Evolutionary conservation across 2,329 filamentous ascomycete species (phyloP).

Genomic region (Ambrosiella beaveri): DNA sequence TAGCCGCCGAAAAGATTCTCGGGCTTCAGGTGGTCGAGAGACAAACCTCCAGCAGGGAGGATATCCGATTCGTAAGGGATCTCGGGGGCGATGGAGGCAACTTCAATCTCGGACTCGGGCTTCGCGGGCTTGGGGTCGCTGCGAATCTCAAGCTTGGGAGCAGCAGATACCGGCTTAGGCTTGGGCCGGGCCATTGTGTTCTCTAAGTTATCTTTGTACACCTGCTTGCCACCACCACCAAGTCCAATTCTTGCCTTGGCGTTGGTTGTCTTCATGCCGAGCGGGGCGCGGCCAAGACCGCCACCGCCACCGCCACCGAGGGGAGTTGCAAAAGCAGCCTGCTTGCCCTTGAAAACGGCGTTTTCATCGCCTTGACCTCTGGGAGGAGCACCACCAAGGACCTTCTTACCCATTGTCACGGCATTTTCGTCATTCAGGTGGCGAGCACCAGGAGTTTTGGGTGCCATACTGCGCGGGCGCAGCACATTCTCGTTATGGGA

Average conservation of each 20-base stretch:
- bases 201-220: slow-evolving; percentile 40
- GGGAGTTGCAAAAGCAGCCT: slow-evolving; percentile 6
- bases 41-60: slow-evolving; percentile 39
- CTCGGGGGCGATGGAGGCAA: slow-evolving; percentile 57
- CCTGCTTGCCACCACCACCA: slow-evolving; percentile 39
- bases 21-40: slow-evolving; percentile 38
- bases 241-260: slow-evolving; percentile 58
- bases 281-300: slow-evolving; percentile 51
- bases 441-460: slow-evolving; percentile 64
- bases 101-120: slow-evolving; percentile 65
- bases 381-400: slow-evolving; percentile 5
- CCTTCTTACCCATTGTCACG: slow-evolving; percentile 11
- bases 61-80: slow-evolving; percentile 53
- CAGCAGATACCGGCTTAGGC: slow-evolving; percentile 37
- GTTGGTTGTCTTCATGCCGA: slow-evolving; percentile 94
- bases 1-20: slow-evolving; percentile 44
- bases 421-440: slow-evolving; percentile 75
- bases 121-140: slow-evolving; percentile 19
- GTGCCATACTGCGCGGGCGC: slow-evolving; percentile 24
- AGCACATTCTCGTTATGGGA: slow-evolving; percentile 65
- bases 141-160: slow-evolving; percentile 24
- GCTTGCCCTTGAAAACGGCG: slow-evolving; percentile 6
- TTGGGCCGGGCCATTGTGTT: slow-evolving; percentile 29
- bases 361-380: slow-evolving; percentile 10
- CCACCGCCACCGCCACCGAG: slow-evolving; percentile 16